Base-by-base conservation (phyloP, 2,329 filamentous ascomycete species). In the Aspergillus fumigatus region DNA sequence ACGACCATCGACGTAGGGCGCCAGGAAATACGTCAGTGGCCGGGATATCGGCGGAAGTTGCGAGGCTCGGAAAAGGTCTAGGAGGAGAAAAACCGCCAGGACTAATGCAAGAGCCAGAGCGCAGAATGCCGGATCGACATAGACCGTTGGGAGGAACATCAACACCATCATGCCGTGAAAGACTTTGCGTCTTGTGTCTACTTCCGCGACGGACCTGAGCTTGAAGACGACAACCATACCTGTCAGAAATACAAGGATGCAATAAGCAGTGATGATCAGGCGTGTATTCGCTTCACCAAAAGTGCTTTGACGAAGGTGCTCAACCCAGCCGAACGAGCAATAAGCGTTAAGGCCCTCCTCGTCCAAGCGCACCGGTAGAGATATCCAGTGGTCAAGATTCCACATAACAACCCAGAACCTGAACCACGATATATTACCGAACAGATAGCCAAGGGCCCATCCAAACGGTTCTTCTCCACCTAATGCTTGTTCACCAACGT, bases 131-230 rank as follows among this genome's bases (percentile, higher is more conserved):
- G 94, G 93, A 71, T 99, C 94, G 61, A 97, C 77, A 70, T 86
- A 97, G 2, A 88, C 89, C 1, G 90, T 86, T 0, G 94, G 92
- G 1, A 97, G 81, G 55, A 99, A 87, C 90, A 99, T 97, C 55
- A 86, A 86, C 7, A 97, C 93, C 89, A 97, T 97, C 82, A 93
- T 96, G 64, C 95, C 95, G 73, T 99, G 94, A 72, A 99, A 99
- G 25, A 97, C 90, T 74, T 99, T 99, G 51, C 94, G 86, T 51
- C 94, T 85, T 1, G 94, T 99, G 75, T 99, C 94, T 49, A 99
- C 93, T 74, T 97, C 92, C 63, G 89, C 92, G 51, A 90, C 79
- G 3, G 85, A 79, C 43, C 88, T 89, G 40, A 96, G 82, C 45
- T 82, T 84, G 52, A 94, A 84, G 7, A 97, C 90, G 3, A 89